A percentile compares a stretch with the other conserved stretches of the same genome.
Evolutionary conservation across 768 basidiomycete species (phyloP).

Genomic region (Tubosaeta brunneosetosa): DNA sequence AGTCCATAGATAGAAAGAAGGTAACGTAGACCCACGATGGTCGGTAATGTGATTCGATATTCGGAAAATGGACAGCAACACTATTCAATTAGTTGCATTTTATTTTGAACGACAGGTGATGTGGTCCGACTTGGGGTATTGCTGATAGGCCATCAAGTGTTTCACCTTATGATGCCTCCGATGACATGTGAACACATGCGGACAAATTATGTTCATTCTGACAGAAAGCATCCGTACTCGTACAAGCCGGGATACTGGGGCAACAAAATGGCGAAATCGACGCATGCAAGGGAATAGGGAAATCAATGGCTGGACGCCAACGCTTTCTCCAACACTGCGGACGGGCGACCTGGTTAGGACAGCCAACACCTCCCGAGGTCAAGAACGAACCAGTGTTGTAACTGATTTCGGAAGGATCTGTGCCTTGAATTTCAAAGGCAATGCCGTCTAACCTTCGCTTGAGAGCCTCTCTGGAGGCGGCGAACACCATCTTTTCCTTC

Average conservation of each 20-base stretch:
- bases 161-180: neutral
- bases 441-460: slow-evolving; percentile 71
- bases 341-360: neutral
- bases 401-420: slow-evolving; percentile 69
- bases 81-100: neutral
- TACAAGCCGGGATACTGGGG: neutral
- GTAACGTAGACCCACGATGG: slow-evolving; percentile 21
- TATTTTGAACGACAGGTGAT: slow-evolving; percentile 1
- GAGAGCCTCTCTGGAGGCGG: slow-evolving; percentile 82
- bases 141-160: neutral
- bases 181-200: slow-evolving; percentile 1
- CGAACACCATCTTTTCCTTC: slow-evolving; percentile 91
- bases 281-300: neutral
- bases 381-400: slow-evolving; percentile 56
- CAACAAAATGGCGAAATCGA: neutral
- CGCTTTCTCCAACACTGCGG: slow-evolving; percentile 20
- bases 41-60: slow-evolving; percentile 13
- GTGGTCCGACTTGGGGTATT: neutral
- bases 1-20: slow-evolving; percentile 17
- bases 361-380: neutral
- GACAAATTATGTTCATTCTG: neutral
- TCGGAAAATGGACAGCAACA: neutral
- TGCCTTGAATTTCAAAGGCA: slow-evolving; percentile 79
- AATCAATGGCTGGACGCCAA: slow-evolving; percentile 13
- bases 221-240: neutral